These are phyloP conservation scores for Flagelloscypha sp. DNA, from an alignment of 768 basidiomycete species.

Conservation along the genomic window DNA sequence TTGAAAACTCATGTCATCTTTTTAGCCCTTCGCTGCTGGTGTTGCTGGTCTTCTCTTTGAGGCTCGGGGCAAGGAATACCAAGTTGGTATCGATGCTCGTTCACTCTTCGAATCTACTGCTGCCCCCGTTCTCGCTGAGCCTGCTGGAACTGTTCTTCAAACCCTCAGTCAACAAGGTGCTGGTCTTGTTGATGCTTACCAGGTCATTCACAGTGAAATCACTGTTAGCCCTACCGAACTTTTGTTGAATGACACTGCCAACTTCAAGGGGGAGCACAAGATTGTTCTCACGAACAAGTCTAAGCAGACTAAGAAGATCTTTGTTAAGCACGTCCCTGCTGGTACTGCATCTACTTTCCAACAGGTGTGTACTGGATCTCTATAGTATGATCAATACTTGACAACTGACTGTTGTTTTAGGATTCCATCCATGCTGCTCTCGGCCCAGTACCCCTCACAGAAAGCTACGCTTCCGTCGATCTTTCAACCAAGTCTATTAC, in stretches of 20 bases:
- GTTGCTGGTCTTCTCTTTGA: slow-evolving; percentile 35
- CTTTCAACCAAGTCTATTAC: slow-evolving; percentile 38
- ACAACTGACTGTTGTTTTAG: slow-evolving; percentile 15
- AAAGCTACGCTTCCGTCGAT: slow-evolving; percentile 34
- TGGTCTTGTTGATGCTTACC: slow-evolving; percentile 49
- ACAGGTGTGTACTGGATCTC: slow-evolving; percentile 17
- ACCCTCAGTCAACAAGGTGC: slow-evolving; percentile 47
- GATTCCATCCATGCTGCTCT: slow-evolving; percentile 31
- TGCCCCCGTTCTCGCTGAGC: slow-evolving; percentile 26
- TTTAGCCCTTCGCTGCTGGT: slow-evolving; percentile 42
- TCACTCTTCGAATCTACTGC: slow-evolving; percentile 44
- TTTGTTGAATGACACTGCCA: slow-evolving; percentile 56
- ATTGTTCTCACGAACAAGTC: slow-evolving; percentile 48
- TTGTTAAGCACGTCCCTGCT: slow-evolving; percentile 46
- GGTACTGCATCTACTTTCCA: slow-evolving; percentile 43
- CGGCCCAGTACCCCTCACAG: slow-evolving; percentile 45
- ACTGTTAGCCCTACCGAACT: slow-evolving; percentile 49
- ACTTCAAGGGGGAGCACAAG: slow-evolving; percentile 38
- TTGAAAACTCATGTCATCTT: too few species aligned
- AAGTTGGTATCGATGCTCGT: slow-evolving; percentile 23
- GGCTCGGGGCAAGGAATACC: slow-evolving; percentile 26
- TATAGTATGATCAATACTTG: slow-evolving; percentile 1
- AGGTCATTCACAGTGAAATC: slow-evolving; percentile 45
- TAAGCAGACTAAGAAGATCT: slow-evolving; percentile 32
- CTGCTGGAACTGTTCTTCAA: slow-evolving; percentile 40